Evolutionary conservation across 805 yeast genomes (phyloP), one percentile per base, ranked within the genome.

Genomic region (Maudiozyma saulgeensis): DNA sequence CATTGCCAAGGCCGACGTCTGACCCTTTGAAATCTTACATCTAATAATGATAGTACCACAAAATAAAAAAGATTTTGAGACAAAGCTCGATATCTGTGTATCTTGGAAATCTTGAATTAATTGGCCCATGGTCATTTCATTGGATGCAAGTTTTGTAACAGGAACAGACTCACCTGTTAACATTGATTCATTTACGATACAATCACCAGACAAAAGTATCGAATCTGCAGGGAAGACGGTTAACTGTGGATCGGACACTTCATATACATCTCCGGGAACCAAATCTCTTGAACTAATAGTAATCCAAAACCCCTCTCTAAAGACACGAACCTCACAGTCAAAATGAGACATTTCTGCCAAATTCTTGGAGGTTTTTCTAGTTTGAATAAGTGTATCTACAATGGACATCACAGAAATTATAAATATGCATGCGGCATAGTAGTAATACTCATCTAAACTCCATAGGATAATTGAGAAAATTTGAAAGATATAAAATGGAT

Each of bases 81-180:
- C 70, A n/a, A 72, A 68, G 13, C 82, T 75, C 8, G 87, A 75
- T 13, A 85, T 78, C 53, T 77, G 78, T 2, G 81, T 69, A 45
- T 70, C 72, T 23, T 69, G 69, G 52, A 82, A 79, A 56, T 80
- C 82, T n/a, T 73, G 73, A 2, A 79, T 71, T 45, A 87, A 64
- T 19, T 71, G 70, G n/a, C 68, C 68, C 39, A 88, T 76, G 0
- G 82, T 73, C 8, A 82, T 89, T 15, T 76, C 74, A 1, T 75
- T 68, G 1, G 93, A 87, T 1, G 86, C 76, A 11, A 73, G 53
- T 64, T 93, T 93, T 0, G 96, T 79, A 2, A 93, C 96, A 0
- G 99, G 99, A 1, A 93, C 97, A 47, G 96, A 88, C 65, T 93
- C 99, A 39, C 99, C 99, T 0, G 99, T 93, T 19, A 93, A 74